A percentile compares a stretch with the other conserved stretches of the same genome.
These are phyloP conservation scores for Magnaporthales sp. DNA, from an alignment of 2,329 filamentous ascomycete species.

Conservation along the genomic window DNA sequence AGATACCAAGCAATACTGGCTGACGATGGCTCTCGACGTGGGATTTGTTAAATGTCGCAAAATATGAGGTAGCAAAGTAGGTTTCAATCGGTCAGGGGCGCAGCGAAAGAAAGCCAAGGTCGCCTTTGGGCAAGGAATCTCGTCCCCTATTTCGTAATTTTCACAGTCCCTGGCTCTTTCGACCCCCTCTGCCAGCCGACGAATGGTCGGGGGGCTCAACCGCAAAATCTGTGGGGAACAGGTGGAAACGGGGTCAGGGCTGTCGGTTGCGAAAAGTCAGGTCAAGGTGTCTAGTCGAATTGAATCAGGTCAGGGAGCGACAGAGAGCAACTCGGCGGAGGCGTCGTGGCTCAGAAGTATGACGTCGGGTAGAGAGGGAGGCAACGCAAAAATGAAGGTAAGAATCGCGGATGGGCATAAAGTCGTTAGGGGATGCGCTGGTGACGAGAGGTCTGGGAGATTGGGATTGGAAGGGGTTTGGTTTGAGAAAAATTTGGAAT, in stretches of 20 bases:
- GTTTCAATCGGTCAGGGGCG: neutral
- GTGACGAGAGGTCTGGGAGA: neutral
- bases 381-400: neutral
- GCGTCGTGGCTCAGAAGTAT: neutral
- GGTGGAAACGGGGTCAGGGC: conserved; percentile 1
- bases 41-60: neutral
- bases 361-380: neutral
- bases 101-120: neutral
- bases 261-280: neutral
- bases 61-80: neutral
- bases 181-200: conserved; percentile 4
- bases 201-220: conserved; percentile 3
- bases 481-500: conserved; percentile 4
- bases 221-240: conserved; percentile 4
- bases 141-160: neutral
- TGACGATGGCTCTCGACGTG: neutral
- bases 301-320: neutral
- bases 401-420: conserved; percentile 3
- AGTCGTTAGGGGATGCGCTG: conserved; percentile 1
- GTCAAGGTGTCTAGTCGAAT: neutral
- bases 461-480: neutral
- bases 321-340: neutral
- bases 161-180: conserved; percentile 1
- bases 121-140: neutral
- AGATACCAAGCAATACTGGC: neutral